phyloP scores from a whole-genome alignment of 768 basidiomycete genomes.

The Trametes gibbosa region DNA sequence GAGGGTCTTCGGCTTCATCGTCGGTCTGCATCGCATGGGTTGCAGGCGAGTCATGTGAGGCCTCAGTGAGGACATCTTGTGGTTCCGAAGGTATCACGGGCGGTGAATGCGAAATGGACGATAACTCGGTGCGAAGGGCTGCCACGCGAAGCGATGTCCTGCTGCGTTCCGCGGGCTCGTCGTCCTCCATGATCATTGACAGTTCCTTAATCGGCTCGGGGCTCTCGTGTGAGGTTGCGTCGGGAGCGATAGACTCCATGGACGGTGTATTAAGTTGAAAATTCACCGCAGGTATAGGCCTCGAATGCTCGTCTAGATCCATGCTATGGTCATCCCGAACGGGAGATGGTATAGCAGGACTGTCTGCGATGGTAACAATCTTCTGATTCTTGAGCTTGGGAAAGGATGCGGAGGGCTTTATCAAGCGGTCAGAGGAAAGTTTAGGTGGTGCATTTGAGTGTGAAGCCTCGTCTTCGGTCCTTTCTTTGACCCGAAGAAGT shows the following conservation, averaged over 20 bases:
- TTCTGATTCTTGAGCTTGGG: constrained; percentile 14
- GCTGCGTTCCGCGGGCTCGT: constrained; percentile 50
- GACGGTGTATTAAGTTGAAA: background rate
- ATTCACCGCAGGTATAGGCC: background rate
- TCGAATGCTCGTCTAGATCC: background rate
- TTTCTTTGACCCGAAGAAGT: constrained; percentile 29
- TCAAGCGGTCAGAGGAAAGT: background rate
- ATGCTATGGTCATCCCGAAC: background rate
- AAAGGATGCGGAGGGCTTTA: background rate
- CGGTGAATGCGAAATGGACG: background rate
- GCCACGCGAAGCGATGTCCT: constrained; percentile 4
- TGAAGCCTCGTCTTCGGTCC: background rate
- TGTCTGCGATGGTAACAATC: constrained; percentile 22
- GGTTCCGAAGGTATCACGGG: background rate
- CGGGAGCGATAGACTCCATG: background rate
- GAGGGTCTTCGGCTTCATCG: background rate
- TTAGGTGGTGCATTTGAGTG: background rate
- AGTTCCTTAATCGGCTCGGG: constrained; percentile 39
- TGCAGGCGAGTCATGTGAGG: background rate
- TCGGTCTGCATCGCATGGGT: constrained; percentile 6
- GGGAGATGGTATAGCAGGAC: constrained; percentile 4
- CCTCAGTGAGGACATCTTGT: background rate
- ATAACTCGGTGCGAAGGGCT: background rate
- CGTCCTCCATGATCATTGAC: constrained; percentile 72
- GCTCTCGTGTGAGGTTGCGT: background rate